These are phyloP conservation scores for Alopecurus myosuroides DNA, from an alignment of 176 grass and related monocot genomes.

Conservation along the genomic window DNA sequence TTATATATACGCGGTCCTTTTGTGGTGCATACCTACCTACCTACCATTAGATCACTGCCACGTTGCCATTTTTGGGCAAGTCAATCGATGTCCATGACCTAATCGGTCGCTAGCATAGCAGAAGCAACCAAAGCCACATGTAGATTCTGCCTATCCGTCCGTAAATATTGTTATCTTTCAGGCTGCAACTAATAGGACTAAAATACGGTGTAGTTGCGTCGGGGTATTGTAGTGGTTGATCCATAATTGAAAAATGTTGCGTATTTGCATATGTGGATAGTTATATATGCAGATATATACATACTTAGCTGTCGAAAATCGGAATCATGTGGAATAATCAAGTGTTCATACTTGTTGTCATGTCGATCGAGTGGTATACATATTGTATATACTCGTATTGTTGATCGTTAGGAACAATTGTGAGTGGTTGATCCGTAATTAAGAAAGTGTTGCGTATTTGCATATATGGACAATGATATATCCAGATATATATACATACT, in stretches of 20 bases:
- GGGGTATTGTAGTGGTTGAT: not conserved
- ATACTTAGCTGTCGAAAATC: not conserved
- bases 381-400: not conserved
- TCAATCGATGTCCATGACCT: not conserved
- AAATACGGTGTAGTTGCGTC: not conserved
- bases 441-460: not conserved
- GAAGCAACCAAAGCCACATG: not conserved
- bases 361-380: not conserved
- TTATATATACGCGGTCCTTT: not conserved
- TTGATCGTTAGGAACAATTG: too few species aligned
- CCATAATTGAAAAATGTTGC: not conserved
- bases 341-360: not conserved
- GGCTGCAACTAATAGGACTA: not conserved
- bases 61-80: slow-evolving; percentile 33
- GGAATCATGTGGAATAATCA: not conserved
- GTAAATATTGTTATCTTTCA: not conserved
- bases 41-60: slow-evolving; percentile 7
- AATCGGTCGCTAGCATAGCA: not conserved
- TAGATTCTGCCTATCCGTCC: too few species aligned
- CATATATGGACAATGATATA: not conserved
- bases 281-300: not conserved
- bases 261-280: not conserved
- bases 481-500: not conserved
- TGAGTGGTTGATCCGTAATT: slow-evolving; percentile 9
- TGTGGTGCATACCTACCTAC: not conserved